These are phyloP conservation scores for Aschersonia sp. DNA, from an alignment of 2,329 filamentous ascomycete species.

Conservation along the genomic window DNA sequence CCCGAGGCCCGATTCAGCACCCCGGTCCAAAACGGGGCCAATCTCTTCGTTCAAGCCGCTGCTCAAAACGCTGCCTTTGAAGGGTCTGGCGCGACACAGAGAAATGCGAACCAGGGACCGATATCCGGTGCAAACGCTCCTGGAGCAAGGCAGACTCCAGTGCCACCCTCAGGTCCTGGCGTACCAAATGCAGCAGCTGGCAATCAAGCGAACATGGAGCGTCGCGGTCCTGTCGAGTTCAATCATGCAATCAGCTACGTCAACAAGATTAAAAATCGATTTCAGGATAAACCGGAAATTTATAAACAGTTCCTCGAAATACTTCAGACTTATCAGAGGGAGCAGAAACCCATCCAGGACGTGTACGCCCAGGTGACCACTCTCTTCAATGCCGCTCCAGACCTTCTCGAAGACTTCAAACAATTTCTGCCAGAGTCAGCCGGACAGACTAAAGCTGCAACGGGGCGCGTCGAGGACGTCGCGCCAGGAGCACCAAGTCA, in stretches of 20 bases:
- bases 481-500: conserved; percentile 28
- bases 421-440: conserved; percentile 90
- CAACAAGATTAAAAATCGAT: conserved; percentile 99
- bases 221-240: conserved; percentile 90
- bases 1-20: conserved; percentile 48
- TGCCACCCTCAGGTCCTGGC: conserved; percentile 39
- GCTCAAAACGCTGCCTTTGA: conserved; percentile 21
- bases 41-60: conserved; percentile 29
- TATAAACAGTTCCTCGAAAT: conserved; percentile 99
- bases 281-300: conserved; percentile 90
- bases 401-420: conserved; percentile 95
- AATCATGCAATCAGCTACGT: conserved; percentile 99
- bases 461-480: conserved; percentile 41
- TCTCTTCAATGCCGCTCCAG: conserved; percentile 82
- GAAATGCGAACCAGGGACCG: conserved; percentile 14
- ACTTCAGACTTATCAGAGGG: conserved; percentile 91
- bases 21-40: conserved; percentile 34
- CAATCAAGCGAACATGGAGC: conserved; percentile 54
- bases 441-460: conserved; percentile 35
- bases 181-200: conserved; percentile 45
- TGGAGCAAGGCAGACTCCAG: conserved; percentile 40
- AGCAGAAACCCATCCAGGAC: conserved; percentile 96
- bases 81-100: conserved; percentile 14
- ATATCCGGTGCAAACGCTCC: conserved; percentile 30
- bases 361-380: conserved; percentile 95